phyloP scores from a whole-genome alignment of 2,329 filamentous ascomycete genomes.

The Penicillium hordei region DNA sequence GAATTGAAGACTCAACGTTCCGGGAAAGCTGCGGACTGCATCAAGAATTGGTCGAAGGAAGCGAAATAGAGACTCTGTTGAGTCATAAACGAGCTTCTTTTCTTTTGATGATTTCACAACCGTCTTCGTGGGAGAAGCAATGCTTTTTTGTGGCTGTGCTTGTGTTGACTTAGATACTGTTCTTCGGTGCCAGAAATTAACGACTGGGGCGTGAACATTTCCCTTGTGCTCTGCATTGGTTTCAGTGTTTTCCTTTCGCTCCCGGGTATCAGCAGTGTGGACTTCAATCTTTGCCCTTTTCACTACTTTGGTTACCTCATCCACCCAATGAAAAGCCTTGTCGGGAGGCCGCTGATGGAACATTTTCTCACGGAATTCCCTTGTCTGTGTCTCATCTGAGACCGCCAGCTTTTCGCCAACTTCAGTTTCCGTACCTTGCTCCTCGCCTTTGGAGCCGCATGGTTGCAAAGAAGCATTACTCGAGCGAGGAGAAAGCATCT shows the following conservation, averaged over 20 bases:
- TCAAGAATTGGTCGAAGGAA: conserved; percentile 35
- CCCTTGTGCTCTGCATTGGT: background rate
- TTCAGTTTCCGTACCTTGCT: background rate
- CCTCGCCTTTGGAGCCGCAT: background rate
- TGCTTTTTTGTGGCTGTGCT: background rate
- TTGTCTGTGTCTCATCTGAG: background rate
- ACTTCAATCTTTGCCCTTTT: background rate
- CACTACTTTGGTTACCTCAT: background rate
- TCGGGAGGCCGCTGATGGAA: background rate
- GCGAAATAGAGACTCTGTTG: conserved; percentile 26
- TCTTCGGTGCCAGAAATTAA: background rate
- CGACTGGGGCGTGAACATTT: background rate
- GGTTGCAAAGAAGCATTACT: background rate
- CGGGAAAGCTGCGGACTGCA: conserved; percentile 36
- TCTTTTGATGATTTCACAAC: background rate
- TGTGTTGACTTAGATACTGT: background rate
- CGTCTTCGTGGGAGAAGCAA: background rate
- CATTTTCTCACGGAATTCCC: conserved; percentile 3
- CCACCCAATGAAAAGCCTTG: background rate
- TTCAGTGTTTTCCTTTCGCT: background rate
- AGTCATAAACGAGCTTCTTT: background rate
- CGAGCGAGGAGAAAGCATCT: background rate
- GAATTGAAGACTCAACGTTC: conserved; percentile 36
- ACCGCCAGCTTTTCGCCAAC: background rate
- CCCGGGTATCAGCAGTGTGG: background rate